Evolutionary conservation across 2,329 filamentous ascomycete species (phyloP), one percentile per base, ranked within the genome.

Genomic region (Penicillium sp.): DNA sequence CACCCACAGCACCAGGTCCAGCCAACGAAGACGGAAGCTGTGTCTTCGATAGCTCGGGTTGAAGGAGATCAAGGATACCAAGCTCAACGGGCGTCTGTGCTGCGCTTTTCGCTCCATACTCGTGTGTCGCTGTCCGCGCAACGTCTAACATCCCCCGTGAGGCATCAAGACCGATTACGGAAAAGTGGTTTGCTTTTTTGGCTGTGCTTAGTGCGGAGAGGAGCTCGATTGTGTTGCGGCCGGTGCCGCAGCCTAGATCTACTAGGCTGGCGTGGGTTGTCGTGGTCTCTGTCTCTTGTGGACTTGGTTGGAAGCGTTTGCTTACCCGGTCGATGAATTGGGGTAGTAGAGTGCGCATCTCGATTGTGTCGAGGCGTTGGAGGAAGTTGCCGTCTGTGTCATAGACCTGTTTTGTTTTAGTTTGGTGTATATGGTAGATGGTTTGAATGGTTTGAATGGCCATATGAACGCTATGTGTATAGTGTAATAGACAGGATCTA

Each of bases 301-400:
- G 46, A 2, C 32, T 34, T 29, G 13, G 32, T 12, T 45, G 22
- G 33, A 28, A 29, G 8, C 22, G 33, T 10, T 32, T 26, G 13
- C 43, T 21, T 7, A 72, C 59, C 10, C 62, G 59, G 2, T 58
- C 50, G 3, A 81, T 57, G 39, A 81, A 75, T 1, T 62, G 54
- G 0, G 78, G 76, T 0, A 85, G 71, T 0, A 82, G 61, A 1
- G 60, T 59, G 13, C 65, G 61, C 57, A 85, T 73, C 59, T 83
- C 76, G 13, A 75, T 55, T 34, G 79, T 77, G 61, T 86, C 83
- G 17, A 84, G 73, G 1, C 76, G 74, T 67, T 85, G 82, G 1
- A 86, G 72, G 62, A 84, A 81, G 61, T 85, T 85, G 29, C 78
- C 78, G 55, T 85, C 81, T 29, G 72, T 78, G 64, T 85, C 82